Base-by-base conservation (phyloP, 2,329 filamentous ascomycete genomes). In the Monosporascus sp. region DNA sequence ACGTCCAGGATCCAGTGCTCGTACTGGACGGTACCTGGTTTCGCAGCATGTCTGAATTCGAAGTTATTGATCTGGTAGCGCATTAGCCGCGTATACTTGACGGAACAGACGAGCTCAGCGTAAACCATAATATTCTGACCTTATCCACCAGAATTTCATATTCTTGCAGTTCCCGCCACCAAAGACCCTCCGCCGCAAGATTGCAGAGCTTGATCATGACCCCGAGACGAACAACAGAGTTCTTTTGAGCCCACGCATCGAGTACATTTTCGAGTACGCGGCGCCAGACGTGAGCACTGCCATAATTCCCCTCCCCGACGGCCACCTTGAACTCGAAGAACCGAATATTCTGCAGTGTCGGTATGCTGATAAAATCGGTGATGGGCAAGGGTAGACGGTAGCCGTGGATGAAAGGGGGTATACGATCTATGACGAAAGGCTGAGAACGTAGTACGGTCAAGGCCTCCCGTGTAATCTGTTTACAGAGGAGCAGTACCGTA, bases 401-500 rank as follows among this genome's bases (percentile, higher is more conserved):
- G 17, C 66, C 63, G 55, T 66, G 62, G 14, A 65, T 49, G 65
- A 67, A 71, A 1, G 70, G 69, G 7, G 70, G 69, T 8, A 70
- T 61, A n/a, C 65, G 63, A 57, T 73, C 68, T 48, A 73, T 60
- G 50, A 69, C 54, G 44, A 72, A 61, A 22, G 57, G 46, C 9
- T 58, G 59, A 2, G 62, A 45, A 18, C 57, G 58, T 0, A 72
- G 58, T 4, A 69, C 24, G 35, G 58, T 58, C 9, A 69, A 52
- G n/a, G 65, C 65, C 58, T 72, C 70, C 31, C 52, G 52, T 1
- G 69, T 71, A 48, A 71, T 65, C 53, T 62, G 57, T 48, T 65
- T 67, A 57, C 67, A 70, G 46, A 72, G 66, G 9, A 72, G 64
- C 8, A 71, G 61, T 27, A 72, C 66, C 15, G 64, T 65, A 2